Percentiles rank a stretch among this genome's conserved stretches.
These are phyloP conservation scores for Colletotrichum truncatum DNA, from an alignment of 2,329 filamentous ascomycete species.

Conservation along the genomic window DNA sequence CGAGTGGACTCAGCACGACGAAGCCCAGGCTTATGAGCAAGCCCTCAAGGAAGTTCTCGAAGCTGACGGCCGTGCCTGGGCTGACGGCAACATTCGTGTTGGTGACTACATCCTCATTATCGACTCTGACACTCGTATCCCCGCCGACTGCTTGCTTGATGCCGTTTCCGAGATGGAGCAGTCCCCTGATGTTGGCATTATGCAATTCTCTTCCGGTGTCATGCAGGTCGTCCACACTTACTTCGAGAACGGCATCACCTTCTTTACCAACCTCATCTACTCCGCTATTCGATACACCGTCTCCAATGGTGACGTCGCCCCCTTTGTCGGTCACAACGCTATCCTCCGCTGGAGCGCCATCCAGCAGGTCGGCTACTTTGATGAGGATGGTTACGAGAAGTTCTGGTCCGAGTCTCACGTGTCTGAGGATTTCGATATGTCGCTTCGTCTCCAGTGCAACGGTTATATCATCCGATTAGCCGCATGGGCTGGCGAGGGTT, in stretches of 20 bases:
- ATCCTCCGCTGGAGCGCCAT: slow-evolving; percentile 80
- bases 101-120: slow-evolving; percentile 86
- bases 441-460: slow-evolving; percentile 76
- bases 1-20: slow-evolving; percentile 75
- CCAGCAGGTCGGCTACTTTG: slow-evolving; percentile 76
- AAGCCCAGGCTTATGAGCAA: slow-evolving; percentile 72
- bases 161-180: slow-evolving; percentile 85
- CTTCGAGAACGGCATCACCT: slow-evolving; percentile 76
- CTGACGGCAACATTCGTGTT: slow-evolving; percentile 85
- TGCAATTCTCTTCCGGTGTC: slow-evolving; percentile 81
- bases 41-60: slow-evolving; percentile 73
- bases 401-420: slow-evolving; percentile 86
- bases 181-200: slow-evolving; percentile 79
- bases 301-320: slow-evolving; percentile 78
- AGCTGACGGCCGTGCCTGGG: slow-evolving; percentile 77
- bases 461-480: slow-evolving; percentile 79
- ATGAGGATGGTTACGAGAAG: slow-evolving; percentile 78
- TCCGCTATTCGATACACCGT: slow-evolving; percentile 82
- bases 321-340: slow-evolving; percentile 85
- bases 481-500: slow-evolving; percentile 78
- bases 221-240: slow-evolving; percentile 82
- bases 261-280: slow-evolving; percentile 80
- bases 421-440: slow-evolving; percentile 86
- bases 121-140: slow-evolving; percentile 83
- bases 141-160: slow-evolving; percentile 79